Evolutionary conservation across 140 eudicot species (phyloP).

Genomic region (Cichorium intybus): DNA sequence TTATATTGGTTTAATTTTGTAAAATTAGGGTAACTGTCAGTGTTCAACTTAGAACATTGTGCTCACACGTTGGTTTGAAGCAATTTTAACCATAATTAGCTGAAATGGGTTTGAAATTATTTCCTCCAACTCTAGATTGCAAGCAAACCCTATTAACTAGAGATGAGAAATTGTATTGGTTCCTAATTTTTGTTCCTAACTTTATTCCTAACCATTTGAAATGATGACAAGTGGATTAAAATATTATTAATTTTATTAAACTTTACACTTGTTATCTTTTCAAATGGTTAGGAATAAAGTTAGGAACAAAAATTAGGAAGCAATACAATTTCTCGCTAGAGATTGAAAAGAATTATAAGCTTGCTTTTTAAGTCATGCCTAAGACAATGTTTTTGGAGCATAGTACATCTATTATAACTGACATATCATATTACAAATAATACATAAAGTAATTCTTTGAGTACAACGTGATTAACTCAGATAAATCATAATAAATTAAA

Average conservation of each 20-base stretch:
- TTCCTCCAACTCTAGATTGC: neutral
- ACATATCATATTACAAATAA: neutral
- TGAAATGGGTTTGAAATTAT: neutral
- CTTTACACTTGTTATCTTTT: no score
- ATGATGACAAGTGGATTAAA: no score
- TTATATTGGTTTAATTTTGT: neutral
- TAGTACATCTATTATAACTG: neutral
- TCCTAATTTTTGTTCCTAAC: no score
- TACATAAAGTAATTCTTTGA: neutral
- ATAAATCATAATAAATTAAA: neutral
- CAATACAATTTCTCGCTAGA: no score
- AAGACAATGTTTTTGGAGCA: neutral
- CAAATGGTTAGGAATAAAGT: no score
- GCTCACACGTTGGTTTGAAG: neutral
- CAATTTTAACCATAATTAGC: neutral
- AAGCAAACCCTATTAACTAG: neutral
- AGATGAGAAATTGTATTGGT: no score
- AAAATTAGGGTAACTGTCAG: neutral
- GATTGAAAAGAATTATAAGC: no score
- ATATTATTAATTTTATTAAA: no score
- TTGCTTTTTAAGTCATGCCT: neutral
- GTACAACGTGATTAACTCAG: no score
- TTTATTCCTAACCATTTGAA: no score
- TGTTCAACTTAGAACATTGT: neutral
- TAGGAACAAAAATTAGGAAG: no score